Base-by-base conservation (phyloP, 805 yeast species). In the Alloascoidea hylecoeti region DNA sequence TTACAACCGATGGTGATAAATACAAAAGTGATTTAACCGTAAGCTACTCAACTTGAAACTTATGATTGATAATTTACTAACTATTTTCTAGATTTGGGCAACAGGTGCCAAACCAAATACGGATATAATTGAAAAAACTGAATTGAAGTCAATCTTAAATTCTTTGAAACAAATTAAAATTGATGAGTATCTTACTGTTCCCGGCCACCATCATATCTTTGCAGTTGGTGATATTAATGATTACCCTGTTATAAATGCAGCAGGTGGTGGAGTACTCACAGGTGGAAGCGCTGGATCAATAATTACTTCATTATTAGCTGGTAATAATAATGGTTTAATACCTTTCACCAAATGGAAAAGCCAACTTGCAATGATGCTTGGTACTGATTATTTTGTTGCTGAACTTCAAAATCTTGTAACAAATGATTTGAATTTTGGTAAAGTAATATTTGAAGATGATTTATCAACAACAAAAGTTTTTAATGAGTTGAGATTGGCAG, bases 211-310 rank as follows among this genome's bases (percentile, higher is more conserved):
- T 2, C 57, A 63, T 36, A 43, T 62, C 9, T 62, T 58, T 45
- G 60, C 56, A 33, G 44, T 56, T 18, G 67, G 68, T 16, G 67
- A 63, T 42, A 42, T 61, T 19, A 49, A 48, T 9, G 55, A 58
- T 17, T 38, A 56, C 17, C 56, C 55, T n/a, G 56, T 61, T 32
- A 57, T 62, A 40, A 63, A 62, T 45, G 57, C 61, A 3, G 65
- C 66, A 3, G 66, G 66, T 2, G 61, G 58, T 43, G 67, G 67
- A 12, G 44, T 46, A 17, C 17, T 34, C 15, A 3, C 2, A 16
- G 9, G 17, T 9, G 14, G n/a, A 23, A 9, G 13, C n/a, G 30
- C n/a, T 9, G 30, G 13, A 23, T 9, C 9, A n/a, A 23, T n/a
- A 23, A n/a, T 23, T 23, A 9, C 9, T n/a, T n/a, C 13, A 9